These are phyloP conservation scores for Akanthomyces dipterigenus DNA, from an alignment of 2,329 filamentous ascomycete species.

Conservation along the genomic window DNA sequence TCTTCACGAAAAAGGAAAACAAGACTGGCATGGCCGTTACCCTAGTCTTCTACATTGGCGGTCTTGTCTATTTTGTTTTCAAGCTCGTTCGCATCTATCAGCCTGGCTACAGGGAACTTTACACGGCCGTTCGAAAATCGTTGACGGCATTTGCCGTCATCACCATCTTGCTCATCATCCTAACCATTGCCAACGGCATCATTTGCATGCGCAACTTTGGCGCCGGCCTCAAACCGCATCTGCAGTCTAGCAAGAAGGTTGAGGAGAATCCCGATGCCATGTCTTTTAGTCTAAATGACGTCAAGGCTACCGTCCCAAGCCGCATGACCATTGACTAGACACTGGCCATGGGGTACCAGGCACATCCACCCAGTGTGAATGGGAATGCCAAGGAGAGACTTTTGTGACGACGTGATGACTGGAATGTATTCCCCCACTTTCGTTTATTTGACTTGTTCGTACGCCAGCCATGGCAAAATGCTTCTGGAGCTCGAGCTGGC, in stretches of 20 bases:
- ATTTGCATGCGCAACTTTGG: conserved; percentile 88
- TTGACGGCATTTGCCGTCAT: conserved; percentile 92
- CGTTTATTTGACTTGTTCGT: background rate
- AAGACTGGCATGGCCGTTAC: conserved; percentile 68
- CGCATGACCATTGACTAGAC: conserved; percentile 57
- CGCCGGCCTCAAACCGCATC: conserved; percentile 80
- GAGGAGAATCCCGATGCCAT: conserved; percentile 51
- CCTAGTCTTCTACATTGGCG: conserved; percentile 82
- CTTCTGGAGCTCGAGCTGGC: background rate
- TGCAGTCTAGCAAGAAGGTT: conserved; percentile 46
- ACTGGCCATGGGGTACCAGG: background rate
- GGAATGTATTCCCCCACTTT: conserved; percentile 6
- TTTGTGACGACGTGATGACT: conserved; percentile 9
- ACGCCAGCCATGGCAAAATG: background rate
- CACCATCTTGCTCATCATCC: conserved; percentile 78
- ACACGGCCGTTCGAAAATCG: conserved; percentile 73
- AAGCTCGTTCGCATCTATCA: conserved; percentile 96
- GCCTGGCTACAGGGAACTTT: conserved; percentile 49
- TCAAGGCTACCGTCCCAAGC: conserved; percentile 47
- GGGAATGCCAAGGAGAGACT: conserved; percentile 11
- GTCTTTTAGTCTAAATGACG: conserved; percentile 50
- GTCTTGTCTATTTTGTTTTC: conserved; percentile 92
- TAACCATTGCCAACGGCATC: conserved; percentile 81
- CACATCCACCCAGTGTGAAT: background rate
- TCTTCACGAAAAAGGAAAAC: conserved; percentile 78